phyloP scores from a whole-genome alignment of 306 rosid species.

The Luffa acutangula region DNA sequence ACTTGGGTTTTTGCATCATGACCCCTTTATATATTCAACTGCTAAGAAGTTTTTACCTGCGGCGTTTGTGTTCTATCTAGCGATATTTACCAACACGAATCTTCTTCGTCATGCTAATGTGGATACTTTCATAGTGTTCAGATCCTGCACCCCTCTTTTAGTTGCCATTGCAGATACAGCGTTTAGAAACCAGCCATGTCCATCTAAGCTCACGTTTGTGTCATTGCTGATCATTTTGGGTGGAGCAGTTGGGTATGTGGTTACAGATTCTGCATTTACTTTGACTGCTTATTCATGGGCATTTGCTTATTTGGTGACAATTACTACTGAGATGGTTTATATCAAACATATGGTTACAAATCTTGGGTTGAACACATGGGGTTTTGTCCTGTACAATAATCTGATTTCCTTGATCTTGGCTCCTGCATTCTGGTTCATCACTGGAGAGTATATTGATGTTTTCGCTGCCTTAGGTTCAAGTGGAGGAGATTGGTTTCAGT shows the following conservation, averaged over 20 bases:
- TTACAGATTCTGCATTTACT: slow-evolving; percentile 74
- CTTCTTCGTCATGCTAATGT: slow-evolving; percentile 95
- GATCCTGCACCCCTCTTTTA: slow-evolving; percentile 82
- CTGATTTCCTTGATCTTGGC: slow-evolving; percentile 69
- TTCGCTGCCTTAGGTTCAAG: slow-evolving; percentile 41
- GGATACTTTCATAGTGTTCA: slow-evolving; percentile 85
- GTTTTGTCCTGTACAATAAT: slow-evolving; percentile 79
- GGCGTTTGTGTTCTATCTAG: slow-evolving; percentile 78
- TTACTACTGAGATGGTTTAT: slow-evolving; percentile 94
- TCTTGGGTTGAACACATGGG: slow-evolving; percentile 91
- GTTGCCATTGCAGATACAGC: slow-evolving; percentile 85
- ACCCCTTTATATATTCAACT: slow-evolving; percentile 49
- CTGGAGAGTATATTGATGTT: slow-evolving; percentile 72
- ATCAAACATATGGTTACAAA: slow-evolving; percentile 91
- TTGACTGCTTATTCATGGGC: slow-evolving; percentile 94
- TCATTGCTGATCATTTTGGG: slow-evolving; percentile 66
- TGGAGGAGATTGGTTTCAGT: slow-evolving; percentile 39
- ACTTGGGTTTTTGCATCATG: slow-evolving; percentile 71
- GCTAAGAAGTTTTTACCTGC: slow-evolving; percentile 90
- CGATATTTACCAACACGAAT: slow-evolving; percentile 92
- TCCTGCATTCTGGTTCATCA: slow-evolving; percentile 70
- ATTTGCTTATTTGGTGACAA: slow-evolving; percentile 73
- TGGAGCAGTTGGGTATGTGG: slow-evolving; percentile 87
- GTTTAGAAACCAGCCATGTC: slow-evolving; percentile 64
- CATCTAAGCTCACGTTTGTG: slow-evolving; percentile 63